Evolutionary conservation across 116 monocot species (phyloP).

Genomic region (Phalaenopsis hybrid): DNA sequence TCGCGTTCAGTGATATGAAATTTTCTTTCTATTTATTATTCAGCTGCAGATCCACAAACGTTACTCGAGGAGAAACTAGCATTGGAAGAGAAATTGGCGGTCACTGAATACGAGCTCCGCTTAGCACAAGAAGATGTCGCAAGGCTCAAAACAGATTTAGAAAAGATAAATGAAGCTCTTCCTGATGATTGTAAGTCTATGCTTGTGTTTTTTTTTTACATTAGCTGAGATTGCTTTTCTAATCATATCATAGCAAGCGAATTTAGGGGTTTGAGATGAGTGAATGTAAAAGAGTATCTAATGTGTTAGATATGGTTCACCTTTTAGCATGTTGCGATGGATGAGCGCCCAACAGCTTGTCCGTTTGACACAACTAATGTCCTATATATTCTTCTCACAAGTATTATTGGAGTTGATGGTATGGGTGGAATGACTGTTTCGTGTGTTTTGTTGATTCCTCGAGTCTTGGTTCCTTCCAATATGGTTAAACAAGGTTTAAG

Average conservation of each 20-base stretch:
- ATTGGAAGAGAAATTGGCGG: conserved; percentile 75
- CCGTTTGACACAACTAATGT: too few species aligned
- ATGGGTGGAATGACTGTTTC: too few species aligned
- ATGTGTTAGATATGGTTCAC: too few species aligned
- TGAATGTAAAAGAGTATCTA: too few species aligned
- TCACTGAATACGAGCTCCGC: conserved; percentile 92
- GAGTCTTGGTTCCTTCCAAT: too few species aligned
- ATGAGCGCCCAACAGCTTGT: background rate
- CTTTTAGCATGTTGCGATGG: too few species aligned
- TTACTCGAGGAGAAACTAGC: conserved; percentile 81
- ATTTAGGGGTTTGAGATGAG: too few species aligned
- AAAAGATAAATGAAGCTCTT: conserved; percentile 40
- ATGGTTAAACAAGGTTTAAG: too few species aligned
- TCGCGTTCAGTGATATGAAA: background rate
- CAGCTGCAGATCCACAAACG: conserved; percentile 93
- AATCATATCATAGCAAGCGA: too few species aligned
- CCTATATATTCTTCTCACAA: too few species aligned
- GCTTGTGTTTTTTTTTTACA: background rate
- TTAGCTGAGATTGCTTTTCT: background rate
- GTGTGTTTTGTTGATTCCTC: too few species aligned
- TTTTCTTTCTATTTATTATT: conserved; percentile 14
- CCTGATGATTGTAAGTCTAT: conserved; percentile 19
- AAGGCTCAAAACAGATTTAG: conserved; percentile 67
- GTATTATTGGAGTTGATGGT: too few species aligned
- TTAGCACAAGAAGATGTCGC: conserved; percentile 86